Evolutionary conservation across 2,329 filamentous ascomycete species (phyloP), one percentile per base, ranked within the genome.

Genomic region (Aspergillus japonicus): DNA sequence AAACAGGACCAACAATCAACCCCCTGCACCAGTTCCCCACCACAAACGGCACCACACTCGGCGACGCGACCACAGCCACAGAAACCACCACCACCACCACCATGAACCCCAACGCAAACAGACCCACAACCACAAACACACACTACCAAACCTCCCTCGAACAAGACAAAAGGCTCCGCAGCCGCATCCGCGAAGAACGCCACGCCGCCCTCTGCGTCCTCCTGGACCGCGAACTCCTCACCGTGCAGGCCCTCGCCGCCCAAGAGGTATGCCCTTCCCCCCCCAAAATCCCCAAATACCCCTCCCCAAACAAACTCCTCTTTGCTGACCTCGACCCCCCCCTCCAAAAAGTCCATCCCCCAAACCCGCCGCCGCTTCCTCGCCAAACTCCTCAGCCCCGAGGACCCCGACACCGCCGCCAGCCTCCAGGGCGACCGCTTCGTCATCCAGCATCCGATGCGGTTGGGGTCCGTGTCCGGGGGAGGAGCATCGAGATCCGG

Each of bases 141-240:
- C 29, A 23, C 56, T 61, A 64, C 58, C 63, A 64, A 49, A 62
- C 61, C 1, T 56, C 64, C 50, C 49, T 59, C 16, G 63, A 66
- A 33, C 65, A 65, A 48, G 65, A 66, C 33, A 65, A 61, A 54
- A 71, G 60, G 50, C 61, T 62, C 56, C 67, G 63, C 58, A 69
- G 61, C 21, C 67, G 57, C 11, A 62, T 67, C 21, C 70, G 73
- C 35, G 75, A 77, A 51, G 72, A 73, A 47, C 69, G 74, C 33
- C 72, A 77, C 47, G 73, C 73, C 3, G 72, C 75, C 2, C 68
- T 78, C 14, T 71, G 69, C n/a, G 70, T 78, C 8, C 61, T 78
- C 5, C 68, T 68, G 49, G 73, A 78, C 57, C 65, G 68, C n/a
- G 76, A 79, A 57, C 54, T 80, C 3, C 64, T 80, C 2, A 73